Evolutionary conservation across 129 eudicot species (phyloP).

Genomic region (Artemisia annua): DNA sequence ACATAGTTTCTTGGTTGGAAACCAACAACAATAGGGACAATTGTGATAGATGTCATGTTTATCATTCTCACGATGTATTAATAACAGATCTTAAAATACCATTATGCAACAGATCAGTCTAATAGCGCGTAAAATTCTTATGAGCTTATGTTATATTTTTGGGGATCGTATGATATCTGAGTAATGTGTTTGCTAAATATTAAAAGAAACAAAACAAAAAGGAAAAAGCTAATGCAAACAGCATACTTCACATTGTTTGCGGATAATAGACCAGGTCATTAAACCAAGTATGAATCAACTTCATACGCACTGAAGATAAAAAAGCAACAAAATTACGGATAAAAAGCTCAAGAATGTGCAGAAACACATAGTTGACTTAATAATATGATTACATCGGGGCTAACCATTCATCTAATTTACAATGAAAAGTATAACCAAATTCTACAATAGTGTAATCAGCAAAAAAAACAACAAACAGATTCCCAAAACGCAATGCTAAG

Average conservation of each 20-base stretch:
- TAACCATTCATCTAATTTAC: conserved; percentile 14
- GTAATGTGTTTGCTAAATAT: too few relatives aligned
- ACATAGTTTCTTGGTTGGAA: neutral
- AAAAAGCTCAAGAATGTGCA: conserved; percentile 2
- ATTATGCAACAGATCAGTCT: neutral
- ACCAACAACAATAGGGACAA: neutral
- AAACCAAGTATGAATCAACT: neutral
- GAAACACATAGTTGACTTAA: neutral
- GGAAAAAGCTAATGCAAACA: too few relatives aligned
- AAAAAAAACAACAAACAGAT: conserved; percentile 10
- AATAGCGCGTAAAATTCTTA: too few relatives aligned
- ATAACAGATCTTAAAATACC: neutral
- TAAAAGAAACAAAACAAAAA: neutral
- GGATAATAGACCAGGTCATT: neutral
- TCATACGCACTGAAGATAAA: neutral
- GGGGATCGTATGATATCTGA: too few relatives aligned
- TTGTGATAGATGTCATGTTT: too few relatives aligned
- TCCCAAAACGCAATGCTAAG: conserved; percentile 9
- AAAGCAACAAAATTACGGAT: neutral
- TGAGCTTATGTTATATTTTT: too few relatives aligned
- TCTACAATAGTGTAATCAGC: neutral
- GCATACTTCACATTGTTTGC: too few relatives aligned
- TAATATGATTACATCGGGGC: neutral
- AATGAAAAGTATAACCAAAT: conserved; percentile 16
- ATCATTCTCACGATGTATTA: neutral